Base-by-base conservation (phyloP, 1,284 basidiomycete species). In the Filobasidium uniguttulatum region DNA sequence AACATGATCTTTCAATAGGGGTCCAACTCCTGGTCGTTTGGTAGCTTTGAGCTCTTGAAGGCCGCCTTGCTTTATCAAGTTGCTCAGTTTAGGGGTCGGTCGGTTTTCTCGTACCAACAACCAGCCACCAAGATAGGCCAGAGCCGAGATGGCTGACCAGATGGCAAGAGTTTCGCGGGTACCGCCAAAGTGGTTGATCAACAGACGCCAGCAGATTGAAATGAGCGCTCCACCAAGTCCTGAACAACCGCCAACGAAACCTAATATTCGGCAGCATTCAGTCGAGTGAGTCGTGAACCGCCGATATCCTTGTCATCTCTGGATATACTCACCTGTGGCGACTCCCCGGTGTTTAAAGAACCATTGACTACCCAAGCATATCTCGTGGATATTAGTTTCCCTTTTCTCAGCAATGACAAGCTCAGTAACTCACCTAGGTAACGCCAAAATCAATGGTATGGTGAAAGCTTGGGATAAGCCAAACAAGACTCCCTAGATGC, bases 171-270 rank as follows among this genome's bases (percentile, higher is more conserved):
- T 58, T 20, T 55, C 36, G 17, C 56, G 53, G 12, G 57, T 50
- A 1, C 54, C 50, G 15, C 20, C 20, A 19, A 62, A 37, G 10
- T 46, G 44, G 9, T 41, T 54, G 19, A 62, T 50, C 48, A 62
- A 46, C 9, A 50, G 50, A 37, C 57, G 52, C 10, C 56, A 33
- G 23, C 59, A 48, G 22, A 62, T 44, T 19, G 58, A 55, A 15
- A 52, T 50, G n/a, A 54, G 46, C 9, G 59, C 60, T 6, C 59
- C 60, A 8, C 60, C 60, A 54, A 46, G 43, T 50, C 60, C 60
- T 33, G 60, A 55, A 6, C 57, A 57, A 12, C 57, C 57, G 9
- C 59, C 60, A n/a, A 59, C 58, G 20, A 60, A 52, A 4, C 60
- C 40, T 43, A 15, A 8, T 10, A 3, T 8, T 28, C 12, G 20